Evolutionary conservation across 2,329 filamentous ascomycete species (phyloP), one percentile per base, ranked within the genome.

Genomic region (Coniella lustricola): DNA sequence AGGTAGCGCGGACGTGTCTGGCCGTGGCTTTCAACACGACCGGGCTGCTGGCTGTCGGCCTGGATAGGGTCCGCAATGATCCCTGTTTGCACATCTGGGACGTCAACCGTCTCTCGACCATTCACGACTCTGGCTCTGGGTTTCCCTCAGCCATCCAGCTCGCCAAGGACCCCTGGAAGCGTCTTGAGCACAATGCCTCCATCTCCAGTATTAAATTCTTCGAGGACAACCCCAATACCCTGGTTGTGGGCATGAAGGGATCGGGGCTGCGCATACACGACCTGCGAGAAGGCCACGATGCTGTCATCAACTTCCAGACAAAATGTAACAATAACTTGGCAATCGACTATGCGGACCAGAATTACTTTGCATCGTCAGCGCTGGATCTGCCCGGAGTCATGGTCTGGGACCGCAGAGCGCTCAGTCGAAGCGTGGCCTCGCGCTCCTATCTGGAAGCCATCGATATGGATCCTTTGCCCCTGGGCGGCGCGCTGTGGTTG

Each of bases 161-260:
- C 60, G 65, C 79, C 61, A 64, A 76, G 60, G 75, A 81, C 64
- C 69, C 85, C 53, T 64, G 77, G 60, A 66, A 81, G 62, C 71
- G 79, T 17, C 65, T 82, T 3, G 81, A 85, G 59, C 74, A 77
- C 3, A 81, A 79, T 44, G 84, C 89, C 36, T 83, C 85, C n/a
- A 83, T 93, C 20, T 87, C 85, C 1, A 90, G 86, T 59, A 81
- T 90, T 57, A 83, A 86, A 59, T 94, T 91, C 70, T 90, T 91
- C 51, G 78, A 86, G 50, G 79, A 85, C 55, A 84, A 82, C 54
- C 86, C 87, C 8, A 79, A 88, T 54, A 85, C 84, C 18, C 69
- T 93, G 10, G 79, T 90, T 22, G 82, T 84, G 22, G 87, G 85
- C 1, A 84, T 90, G 43, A 87, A 87, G 56, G 79, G 84, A 37